Conservation (phyloP, 768 basidiomycete species). For the Podaxis carcinomalis region DNA sequence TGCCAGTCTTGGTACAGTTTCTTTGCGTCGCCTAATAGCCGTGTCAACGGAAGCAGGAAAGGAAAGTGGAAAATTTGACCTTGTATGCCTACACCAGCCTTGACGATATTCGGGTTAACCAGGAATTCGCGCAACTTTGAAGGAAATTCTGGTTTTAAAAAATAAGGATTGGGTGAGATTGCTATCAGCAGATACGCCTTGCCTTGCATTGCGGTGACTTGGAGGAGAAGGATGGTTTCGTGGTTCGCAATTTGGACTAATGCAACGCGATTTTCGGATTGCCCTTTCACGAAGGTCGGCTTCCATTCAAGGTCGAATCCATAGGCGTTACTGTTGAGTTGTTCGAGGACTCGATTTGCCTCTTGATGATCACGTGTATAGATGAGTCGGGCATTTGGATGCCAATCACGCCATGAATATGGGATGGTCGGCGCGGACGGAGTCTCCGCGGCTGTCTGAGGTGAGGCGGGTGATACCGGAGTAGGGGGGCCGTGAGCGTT, state of each 20-base stretch:
- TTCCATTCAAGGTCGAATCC: slow-evolving; percentile 85
- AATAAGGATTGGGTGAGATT: not conserved
- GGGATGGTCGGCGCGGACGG: slow-evolving; percentile 20
- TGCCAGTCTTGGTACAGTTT: slow-evolving; percentile 55
- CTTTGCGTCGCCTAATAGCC: slow-evolving; percentile 53
- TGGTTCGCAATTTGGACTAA: slow-evolving; percentile 67
- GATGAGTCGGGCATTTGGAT: slow-evolving; percentile 24
- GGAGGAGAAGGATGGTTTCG: slow-evolving; percentile 56
- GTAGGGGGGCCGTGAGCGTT: not conserved
- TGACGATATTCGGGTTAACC: slow-evolving; percentile 46
- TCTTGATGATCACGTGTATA: slow-evolving; percentile 31
- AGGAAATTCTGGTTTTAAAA: slow-evolving; percentile 43
- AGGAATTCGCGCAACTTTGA: slow-evolving; percentile 47
- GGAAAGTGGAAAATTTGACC: slow-evolving; percentile 32
- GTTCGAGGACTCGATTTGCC: slow-evolving; percentile 27
- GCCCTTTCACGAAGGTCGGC: slow-evolving; percentile 52
- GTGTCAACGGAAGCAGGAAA: slow-evolving; percentile 7
- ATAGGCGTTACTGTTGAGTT: slow-evolving; percentile 28
- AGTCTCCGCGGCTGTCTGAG: not conserved
- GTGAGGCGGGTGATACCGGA: slow-evolving; percentile 4
- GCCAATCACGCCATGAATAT: slow-evolving; percentile 34
- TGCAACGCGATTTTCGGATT: slow-evolving; percentile 61
- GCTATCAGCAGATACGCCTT: not conserved
- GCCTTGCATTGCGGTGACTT: slow-evolving; percentile 58
- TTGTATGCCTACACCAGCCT: slow-evolving; percentile 75